Base-by-base conservation (phyloP, 2,329 filamentous ascomycete species). In the Fusarium chuoi region DNA sequence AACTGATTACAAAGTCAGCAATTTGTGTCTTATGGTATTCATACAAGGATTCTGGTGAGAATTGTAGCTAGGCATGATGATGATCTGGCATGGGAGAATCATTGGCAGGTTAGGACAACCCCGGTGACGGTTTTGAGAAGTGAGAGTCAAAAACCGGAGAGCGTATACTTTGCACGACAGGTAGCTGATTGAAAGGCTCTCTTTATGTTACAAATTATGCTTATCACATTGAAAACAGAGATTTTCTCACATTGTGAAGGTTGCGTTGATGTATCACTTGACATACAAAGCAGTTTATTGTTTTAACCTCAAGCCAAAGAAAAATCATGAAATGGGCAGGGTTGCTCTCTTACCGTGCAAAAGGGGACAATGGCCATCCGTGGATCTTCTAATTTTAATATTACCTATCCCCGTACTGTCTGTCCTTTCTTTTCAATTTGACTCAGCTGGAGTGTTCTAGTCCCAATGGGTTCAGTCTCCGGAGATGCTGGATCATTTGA, bases 341-440 rank as follows among this genome's bases (percentile, higher is more conserved):
- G 10, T 3, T 6, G 3, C 22, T 18, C 20, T 33, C 2, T n/a
- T 6, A 13, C 15, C 7, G 10, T 5, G 10, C 14, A 18, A 17
- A 24, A 6, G 4, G 26, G 22, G 12, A 24, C 5, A 0, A 9
- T 49, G 7, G 13, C 15, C 22, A 17, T 33, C 15, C 15, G 10
- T 24, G 28, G 22, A 20, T 13, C 28, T 33, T n/a, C 14, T 48
- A 1, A 17, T 33, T n/a, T 48, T 5, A 3, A 48, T 30, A 8
- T 22, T n/a, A n/a, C 4, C 7, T 28, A 20, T 46, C 13, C 13
- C 3, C 13, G 12, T 20, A 11, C 13, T 48, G 20, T 17, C 33
- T 4, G 13, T n/a, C 26, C 17, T 15, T 48, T n/a, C 26, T n/a
- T 48, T 33, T 33, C 13, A n/a, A 17, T 9, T n/a, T 30, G 45